These are phyloP conservation scores for Trichoderma harzianum DNA, from an alignment of 2,329 filamentous ascomycete genomes.

Conservation along the genomic window DNA sequence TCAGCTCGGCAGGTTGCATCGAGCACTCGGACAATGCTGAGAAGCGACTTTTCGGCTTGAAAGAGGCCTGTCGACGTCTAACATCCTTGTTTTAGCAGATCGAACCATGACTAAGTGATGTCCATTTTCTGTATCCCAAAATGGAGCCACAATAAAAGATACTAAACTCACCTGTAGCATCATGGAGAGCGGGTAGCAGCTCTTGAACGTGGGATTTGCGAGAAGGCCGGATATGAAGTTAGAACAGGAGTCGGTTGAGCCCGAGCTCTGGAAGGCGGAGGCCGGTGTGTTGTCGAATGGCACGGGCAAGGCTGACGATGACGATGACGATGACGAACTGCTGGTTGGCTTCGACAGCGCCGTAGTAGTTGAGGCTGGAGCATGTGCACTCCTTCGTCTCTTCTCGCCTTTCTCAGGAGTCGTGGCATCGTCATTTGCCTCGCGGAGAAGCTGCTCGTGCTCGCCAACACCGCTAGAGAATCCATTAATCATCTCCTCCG, in stretches of 20 bases:
- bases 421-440: neutral
- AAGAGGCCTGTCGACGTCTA: conserved; percentile 85
- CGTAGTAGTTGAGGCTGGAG: neutral
- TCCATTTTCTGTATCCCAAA: neutral
- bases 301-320: conserved; percentile 47
- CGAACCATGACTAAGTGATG: neutral
- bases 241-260: conserved; percentile 54
- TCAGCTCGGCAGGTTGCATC: conserved; percentile 74
- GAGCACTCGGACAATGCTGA: conserved; percentile 71
- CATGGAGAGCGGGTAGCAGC: conserved; percentile 80
- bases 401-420: conserved; percentile 19
- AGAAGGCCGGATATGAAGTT: conserved; percentile 68
- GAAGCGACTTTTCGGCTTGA: conserved; percentile 65
- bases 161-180: conserved; percentile 64
- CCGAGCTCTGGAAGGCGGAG: conserved; percentile 56
- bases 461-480: neutral
- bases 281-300: conserved; percentile 65
- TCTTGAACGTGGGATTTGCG: conserved; percentile 60
- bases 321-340: neutral
- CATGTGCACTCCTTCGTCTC: neutral
- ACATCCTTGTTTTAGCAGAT: conserved; percentile 23
- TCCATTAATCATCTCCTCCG: neutral
- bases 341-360: conserved; percentile 4
- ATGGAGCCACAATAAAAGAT: neutral
- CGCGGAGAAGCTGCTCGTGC: neutral